Evolutionary conservation across 352 stramenopile genomes (phyloP).

Genomic region (Globisporangium cystogenes): DNA sequence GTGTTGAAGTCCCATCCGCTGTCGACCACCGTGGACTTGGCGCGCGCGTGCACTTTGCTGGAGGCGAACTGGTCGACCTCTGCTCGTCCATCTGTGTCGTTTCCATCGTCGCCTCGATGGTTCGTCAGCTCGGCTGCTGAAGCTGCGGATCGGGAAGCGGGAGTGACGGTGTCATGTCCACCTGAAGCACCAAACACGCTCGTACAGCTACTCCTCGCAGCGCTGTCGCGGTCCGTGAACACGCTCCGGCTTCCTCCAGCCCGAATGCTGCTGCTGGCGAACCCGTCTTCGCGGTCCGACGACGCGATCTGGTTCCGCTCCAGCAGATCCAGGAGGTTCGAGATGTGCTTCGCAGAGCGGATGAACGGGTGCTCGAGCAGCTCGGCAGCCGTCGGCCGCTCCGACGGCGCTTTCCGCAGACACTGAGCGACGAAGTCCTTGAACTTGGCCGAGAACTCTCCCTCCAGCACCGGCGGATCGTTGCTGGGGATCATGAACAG

Average conservation of each 20-base stretch:
- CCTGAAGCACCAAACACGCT: background rate
- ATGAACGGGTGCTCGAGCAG: constrained; percentile 88
- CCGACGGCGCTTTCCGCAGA: constrained; percentile 82
- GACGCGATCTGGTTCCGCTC: constrained; percentile 15
- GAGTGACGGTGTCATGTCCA: background rate
- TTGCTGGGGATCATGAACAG: constrained; percentile 99
- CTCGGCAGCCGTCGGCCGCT: constrained; percentile 78
- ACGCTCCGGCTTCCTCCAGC: background rate
- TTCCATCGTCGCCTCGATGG: background rate
- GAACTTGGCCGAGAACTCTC: constrained; percentile 64
- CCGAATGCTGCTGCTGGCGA: constrained; percentile 1
- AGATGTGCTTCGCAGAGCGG: constrained; percentile 54
- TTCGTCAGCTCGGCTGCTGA: background rate
- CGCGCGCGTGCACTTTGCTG: constrained; percentile 32
- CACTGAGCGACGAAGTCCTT: constrained; percentile 89
- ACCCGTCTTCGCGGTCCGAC: background rate
- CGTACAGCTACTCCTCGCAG: background rate
- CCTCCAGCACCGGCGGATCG: constrained; percentile 82
- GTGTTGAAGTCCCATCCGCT: constrained; percentile 80
- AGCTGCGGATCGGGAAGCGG: background rate
- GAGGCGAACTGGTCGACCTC: constrained; percentile 23
- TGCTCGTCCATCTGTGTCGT: background rate
- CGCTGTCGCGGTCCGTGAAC: background rate
- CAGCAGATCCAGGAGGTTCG: constrained; percentile 67
- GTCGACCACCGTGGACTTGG: constrained; percentile 33